Evolutionary conservation across 257 asterid genomes (phyloP), one percentile per base, ranked within the genome.

Genomic region (Linaria vulgaris): DNA sequence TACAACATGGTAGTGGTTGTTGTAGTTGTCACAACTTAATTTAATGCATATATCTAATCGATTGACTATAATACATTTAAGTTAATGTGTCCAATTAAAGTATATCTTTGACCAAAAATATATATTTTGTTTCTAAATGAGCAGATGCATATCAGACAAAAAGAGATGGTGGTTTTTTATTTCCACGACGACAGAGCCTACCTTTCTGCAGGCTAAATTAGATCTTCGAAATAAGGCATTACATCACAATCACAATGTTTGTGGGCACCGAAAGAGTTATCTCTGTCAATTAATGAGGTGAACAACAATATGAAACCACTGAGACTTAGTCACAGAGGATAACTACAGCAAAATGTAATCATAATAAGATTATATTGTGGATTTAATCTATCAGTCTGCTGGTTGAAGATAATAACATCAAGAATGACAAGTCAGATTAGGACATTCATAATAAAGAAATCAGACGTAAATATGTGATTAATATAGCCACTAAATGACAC

Each of bases 401-500:
- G 17, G 62, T n/a, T 57, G 17, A 44, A n/a, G 56, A 38, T 25
- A 48, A 24, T 59, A 44, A 54, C 31, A 49, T 21, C 39, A 17
- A 22, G 4, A 53, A 19, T 38, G 30, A 37, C 66, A 13, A 68
- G 41, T 53, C 17, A 58, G 22, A 60, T 37, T 51, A 22, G 47
- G 56, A 52, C 66, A 51, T 38, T 56, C 12, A 15, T 46, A 56
- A 46, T 53, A 59, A 39, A 8, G 56, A 47, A 6, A 63, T 68
- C 65, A 25, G 45, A 21, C 38, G 61, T 22, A 41, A 19, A 31
- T 49, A 67, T 20, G 22, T 70, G 22, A 64, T 52, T 56, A 55
- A 59, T 46, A 30, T 44, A 8, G 61, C 57, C 41, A 64, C 13
- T 54, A 66, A 56, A 6, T 16, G 43, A 58, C 15, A 61, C 84